Evolutionary conservation across 129 eudicot species (phyloP).

Genomic region (Solidago caesia): DNA sequence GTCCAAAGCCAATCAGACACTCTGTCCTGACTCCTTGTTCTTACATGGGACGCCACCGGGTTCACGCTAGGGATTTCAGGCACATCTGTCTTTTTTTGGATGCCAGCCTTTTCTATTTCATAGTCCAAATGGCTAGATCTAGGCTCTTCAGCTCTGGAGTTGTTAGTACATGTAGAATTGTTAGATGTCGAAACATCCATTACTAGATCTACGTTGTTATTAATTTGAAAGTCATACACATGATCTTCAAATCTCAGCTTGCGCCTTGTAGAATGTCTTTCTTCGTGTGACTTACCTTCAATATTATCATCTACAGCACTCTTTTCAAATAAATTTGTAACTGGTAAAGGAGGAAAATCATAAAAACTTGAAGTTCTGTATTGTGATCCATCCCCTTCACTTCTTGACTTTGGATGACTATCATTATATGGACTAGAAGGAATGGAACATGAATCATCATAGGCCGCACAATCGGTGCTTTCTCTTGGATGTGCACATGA

Average conservation of each 20-base stretch:
- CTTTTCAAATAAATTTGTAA: slow-evolving; percentile 68
- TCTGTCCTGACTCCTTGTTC: slow-evolving; percentile 56
- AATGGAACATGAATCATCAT: slow-evolving; percentile 51
- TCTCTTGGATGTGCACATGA: slow-evolving; percentile 39
- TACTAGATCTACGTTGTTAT: slow-evolving; percentile 76
- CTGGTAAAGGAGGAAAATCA: slow-evolving; percentile 84
- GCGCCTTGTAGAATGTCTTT: slow-evolving; percentile 46
- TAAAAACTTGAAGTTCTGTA: slow-evolving; percentile 51
- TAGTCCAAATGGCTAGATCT: slow-evolving; percentile 43
- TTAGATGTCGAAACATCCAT: slow-evolving; percentile 42
- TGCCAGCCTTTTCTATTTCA: slow-evolving; percentile 48
- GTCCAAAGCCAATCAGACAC: slow-evolving; percentile 99
- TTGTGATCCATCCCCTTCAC: slow-evolving; percentile 43
- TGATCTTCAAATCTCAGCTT: slow-evolving; percentile 50
- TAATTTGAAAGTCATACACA: slow-evolving; percentile 76
- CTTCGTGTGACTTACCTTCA: slow-evolving; percentile 40
- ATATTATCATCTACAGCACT: slow-evolving; percentile 33
- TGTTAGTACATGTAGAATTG: slow-evolving; percentile 33
- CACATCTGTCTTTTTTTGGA: slow-evolving; percentile 53
- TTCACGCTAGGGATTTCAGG: slow-evolving; percentile 42
- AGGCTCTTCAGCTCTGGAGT: slow-evolving; percentile 46
- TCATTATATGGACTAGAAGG: slow-evolving; percentile 46
- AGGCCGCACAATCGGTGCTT: slow-evolving; percentile 54
- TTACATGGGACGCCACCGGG: slow-evolving; percentile 44
- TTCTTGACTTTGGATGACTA: slow-evolving; percentile 39